Evolutionary conservation across 441 rosid genomes (phyloP), one percentile per base, ranked within the genome.

Genomic region (Erysimum cheiri): DNA sequence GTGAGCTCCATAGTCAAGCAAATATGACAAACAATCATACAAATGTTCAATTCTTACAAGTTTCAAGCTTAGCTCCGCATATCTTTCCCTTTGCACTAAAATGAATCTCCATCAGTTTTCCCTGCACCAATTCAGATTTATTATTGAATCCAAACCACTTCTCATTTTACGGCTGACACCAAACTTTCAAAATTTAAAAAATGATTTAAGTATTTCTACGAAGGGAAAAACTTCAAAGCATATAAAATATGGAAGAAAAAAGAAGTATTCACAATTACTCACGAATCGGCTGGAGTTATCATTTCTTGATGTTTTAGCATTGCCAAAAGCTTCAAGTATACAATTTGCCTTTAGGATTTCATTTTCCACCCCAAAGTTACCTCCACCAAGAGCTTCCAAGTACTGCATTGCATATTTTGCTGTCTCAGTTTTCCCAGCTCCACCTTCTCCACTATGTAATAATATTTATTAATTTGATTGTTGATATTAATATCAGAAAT

Each of bases 241-340:
- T 31, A 6, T 15, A n/a, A 14, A 31, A 66, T n/a, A 11, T 12
- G 13, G 26, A 28, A 53, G 2, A 6, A 12, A 1, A 4, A 26
- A 48, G 24, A n/a, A 53, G 69, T 28, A 5, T 33, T 14, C 13
- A 32, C 52, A 29, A 37, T 14, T 73, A 81, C 98, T 78, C 64
- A 96, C 99, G 70, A 96, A 93, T 91, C 99, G 83, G 70, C 97
- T 93, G 17, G 99, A 91, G 80, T 96, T 96, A 63, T 77, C 79
- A 82, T 96, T 96, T 78, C 88, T 87, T 47, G 92, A 89, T 67
- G 98, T 96, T 81, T 89, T 96, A 55, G 98, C 90, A 86, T 93
- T 96, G 71, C 99, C 99, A 79, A 96, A 96, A 77, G 99, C 94
- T 83, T 93, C 98, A 52, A 96, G 99, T 73, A 96, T 85, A 78